Conservation (phyloP, 2,329 filamentous ascomycete genomes). For the Fusarium chlamydosporum region DNA sequence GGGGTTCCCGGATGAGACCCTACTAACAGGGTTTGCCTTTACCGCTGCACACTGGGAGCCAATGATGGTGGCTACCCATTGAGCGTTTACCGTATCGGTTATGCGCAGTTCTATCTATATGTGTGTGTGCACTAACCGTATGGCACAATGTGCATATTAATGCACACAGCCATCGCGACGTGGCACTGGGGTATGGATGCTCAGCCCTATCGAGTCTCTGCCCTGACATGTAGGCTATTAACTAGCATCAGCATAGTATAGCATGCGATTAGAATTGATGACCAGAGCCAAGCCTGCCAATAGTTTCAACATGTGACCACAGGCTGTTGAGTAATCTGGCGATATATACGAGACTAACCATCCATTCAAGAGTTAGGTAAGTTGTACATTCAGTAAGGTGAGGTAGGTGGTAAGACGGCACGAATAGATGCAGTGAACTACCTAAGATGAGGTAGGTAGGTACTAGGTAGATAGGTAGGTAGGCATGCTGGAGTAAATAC, state of each 20-base stretch:
- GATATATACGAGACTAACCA: constrained; percentile 11
- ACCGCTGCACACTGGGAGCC: constrained; percentile 23
- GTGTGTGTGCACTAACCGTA: constrained; percentile 32
- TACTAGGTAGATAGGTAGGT: too few species aligned
- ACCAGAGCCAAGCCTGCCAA: constrained; percentile 21
- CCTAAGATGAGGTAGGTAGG: neutral
- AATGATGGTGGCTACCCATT: constrained; percentile 36
- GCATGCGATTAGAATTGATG: constrained; percentile 7
- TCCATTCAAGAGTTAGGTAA: neutral
- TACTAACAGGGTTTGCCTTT: constrained; percentile 14
- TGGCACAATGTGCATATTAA: constrained; percentile 13
- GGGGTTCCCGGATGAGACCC: constrained; percentile 46
- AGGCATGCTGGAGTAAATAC: neutral
- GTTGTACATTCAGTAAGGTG: constrained; percentile 11
- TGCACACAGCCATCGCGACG: constrained; percentile 46
- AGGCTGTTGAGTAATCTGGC: constrained; percentile 4
- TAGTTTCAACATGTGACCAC: constrained; percentile 2
- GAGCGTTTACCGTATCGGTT: constrained; percentile 33
- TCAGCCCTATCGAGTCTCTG: constrained; percentile 48
- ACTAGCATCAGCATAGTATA: neutral
- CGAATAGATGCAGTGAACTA: constrained; percentile 1
- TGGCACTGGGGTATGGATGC: constrained; percentile 44
- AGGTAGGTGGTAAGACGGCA: constrained; percentile 30
- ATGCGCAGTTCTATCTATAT: constrained; percentile 37
- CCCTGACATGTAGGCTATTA: constrained; percentile 22